Evolutionary conservation across 208 protist genomes (phyloP).

Genomic region (Trypanosoma vivax): DNA sequence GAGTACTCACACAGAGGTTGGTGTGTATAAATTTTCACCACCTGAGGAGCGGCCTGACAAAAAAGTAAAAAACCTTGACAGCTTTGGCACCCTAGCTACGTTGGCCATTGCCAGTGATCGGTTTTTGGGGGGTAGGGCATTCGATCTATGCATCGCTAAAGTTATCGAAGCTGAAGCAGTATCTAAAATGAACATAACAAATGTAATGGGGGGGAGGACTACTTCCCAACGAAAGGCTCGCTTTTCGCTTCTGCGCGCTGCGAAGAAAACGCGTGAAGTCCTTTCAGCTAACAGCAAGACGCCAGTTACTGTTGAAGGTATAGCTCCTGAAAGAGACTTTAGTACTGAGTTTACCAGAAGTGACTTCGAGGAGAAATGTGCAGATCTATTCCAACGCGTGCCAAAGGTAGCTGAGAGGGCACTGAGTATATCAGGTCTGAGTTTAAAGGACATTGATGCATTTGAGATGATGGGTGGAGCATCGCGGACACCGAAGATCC

Average conservation of each 20-base stretch:
- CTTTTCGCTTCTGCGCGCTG: conserved; percentile 84
- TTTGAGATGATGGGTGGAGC: conserved; percentile 90
- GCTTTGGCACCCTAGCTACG: conserved; percentile 72
- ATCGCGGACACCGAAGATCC: conserved; percentile 78
- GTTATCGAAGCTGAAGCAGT: conserved; percentile 83
- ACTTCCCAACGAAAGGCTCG: conserved; percentile 68
- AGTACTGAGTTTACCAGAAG: conserved; percentile 54
- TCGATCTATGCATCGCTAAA: conserved; percentile 87
- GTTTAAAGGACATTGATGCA: conserved; percentile 38
- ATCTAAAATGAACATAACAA: conserved; percentile 52
- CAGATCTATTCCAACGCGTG: conserved; percentile 61
- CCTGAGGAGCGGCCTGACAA: conserved; percentile 17
- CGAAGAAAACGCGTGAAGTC: conserved; percentile 84
- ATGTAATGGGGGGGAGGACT: conserved; percentile 36
- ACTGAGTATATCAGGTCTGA: conserved; percentile 34
- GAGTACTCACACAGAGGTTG: conserved; percentile 79
- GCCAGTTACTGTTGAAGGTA: conserved; percentile 84
- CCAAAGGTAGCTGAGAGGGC: conserved; percentile 43
- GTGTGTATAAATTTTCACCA: conserved; percentile 79
- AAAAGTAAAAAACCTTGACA: conserved; percentile 27
- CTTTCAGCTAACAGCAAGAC: conserved; percentile 88
- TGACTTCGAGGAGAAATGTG: conserved; percentile 84
- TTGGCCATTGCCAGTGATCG: conserved; percentile 64
- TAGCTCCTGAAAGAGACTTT: conserved; percentile 81
- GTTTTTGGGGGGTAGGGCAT: conserved; percentile 77